Evolutionary conservation across 371 early-diverging fungal species (phyloP), one percentile per base, ranked within the genome.

Genomic region (Actinomucor elegans): DNA sequence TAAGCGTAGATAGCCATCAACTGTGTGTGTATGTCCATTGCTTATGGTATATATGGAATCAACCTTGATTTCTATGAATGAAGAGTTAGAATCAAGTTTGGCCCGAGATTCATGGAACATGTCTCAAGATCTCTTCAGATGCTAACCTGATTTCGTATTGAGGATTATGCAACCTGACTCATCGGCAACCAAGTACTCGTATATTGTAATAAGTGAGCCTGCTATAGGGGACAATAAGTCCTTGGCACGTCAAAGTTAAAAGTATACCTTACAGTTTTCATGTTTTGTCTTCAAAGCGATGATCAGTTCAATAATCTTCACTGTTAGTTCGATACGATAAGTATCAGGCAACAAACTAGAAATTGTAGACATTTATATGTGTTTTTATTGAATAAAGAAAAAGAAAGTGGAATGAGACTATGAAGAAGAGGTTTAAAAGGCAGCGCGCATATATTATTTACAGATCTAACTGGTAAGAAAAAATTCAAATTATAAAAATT

Each of bases 151-250:
- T 15, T 35, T 38, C 14, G 65, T 61, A 32, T 61, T 57, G 14
- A 64, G 37, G 18, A 64, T 48, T 4, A 64, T 52, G 24, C 55
- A 58, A 3, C 65, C 69, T 49, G 69, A 55, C 11, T 55, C 35
- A 49, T 69, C 69, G 14, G 50, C 69, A 14, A 69, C 52, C 14
- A 69, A 33, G 18, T 69, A 60, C 18, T 69, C 69, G 23, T 52
- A 57, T 34, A 69, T 52, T 0, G 23, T 48, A 20, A 69, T 37
- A 1, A 20, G 40, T 10, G 43, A 34, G 23, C 15, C 35, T 26
- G 34, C 53, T 52, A 52, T 9, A 47, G 34, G 33, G 14, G 23
- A 47, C 11, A 36, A 36, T 21, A 15, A n/a, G 15, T 15, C n/a
- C 4, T 21, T 8, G 4, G 4, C 26, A 12, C 3, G 20, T 8